A percentile compares a stretch with the other conserved stretches of the same genome.
phyloP scores from a whole-genome alignment of 2,329 filamentous ascomycete genomes.

The Eutypa lata region DNA sequence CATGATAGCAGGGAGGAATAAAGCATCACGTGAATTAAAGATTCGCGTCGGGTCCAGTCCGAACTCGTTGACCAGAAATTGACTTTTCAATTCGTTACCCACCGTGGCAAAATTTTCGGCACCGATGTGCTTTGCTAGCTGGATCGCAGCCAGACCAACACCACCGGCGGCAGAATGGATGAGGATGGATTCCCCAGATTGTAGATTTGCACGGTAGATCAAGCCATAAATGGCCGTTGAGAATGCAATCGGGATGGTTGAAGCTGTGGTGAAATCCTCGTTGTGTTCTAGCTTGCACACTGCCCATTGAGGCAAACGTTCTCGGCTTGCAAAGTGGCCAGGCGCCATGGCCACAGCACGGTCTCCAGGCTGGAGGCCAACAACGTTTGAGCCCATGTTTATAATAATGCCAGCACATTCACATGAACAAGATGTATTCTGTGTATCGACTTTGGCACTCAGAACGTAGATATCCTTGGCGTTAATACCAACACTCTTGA shows the following conservation, averaged over 20 bases:
- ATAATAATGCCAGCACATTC: slow-evolving; percentile 1
- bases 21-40: slow-evolving; percentile 27
- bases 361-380: neutral
- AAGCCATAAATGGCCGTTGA: neutral
- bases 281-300: slow-evolving; percentile 1
- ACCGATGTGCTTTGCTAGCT: neutral
- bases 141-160: neutral
- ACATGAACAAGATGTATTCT: slow-evolving; percentile 5
- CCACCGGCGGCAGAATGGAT: neutral
- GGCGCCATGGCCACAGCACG: slow-evolving; percentile 6
- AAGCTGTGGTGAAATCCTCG: neutral
- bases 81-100: neutral
- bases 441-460: slow-evolving; percentile 7
- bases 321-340: slow-evolving; percentile 1
- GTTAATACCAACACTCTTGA: slow-evolving; percentile 7
- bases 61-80: slow-evolving; percentile 18
- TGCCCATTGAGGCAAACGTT: slow-evolving; percentile 4
- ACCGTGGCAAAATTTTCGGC: slow-evolving; percentile 1
- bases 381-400: neutral
- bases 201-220: neutral
- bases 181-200: neutral
- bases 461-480: slow-evolving; percentile 14
- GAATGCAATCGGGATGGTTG: slow-evolving; percentile 1
- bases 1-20: slow-evolving; percentile 25
- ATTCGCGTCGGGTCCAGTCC: slow-evolving; percentile 28